Evolutionary conservation across 352 stramenopile genomes (phyloP).

Genomic region (Globisporangium acanthophoron): DNA sequence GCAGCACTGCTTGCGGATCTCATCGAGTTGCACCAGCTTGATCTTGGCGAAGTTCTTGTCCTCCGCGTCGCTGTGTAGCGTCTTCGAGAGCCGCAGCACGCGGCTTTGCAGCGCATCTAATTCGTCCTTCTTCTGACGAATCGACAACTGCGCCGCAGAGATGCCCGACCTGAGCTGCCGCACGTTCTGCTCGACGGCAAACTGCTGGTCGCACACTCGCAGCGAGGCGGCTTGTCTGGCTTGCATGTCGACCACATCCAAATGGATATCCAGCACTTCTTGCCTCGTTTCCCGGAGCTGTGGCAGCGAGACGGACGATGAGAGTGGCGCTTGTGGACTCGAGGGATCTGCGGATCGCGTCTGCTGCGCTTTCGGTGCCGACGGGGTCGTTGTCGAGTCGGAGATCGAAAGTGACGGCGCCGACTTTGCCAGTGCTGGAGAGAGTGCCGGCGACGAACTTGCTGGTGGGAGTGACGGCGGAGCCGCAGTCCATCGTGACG

Average conservation of each 20-base stretch:
- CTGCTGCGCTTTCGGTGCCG: background rate
- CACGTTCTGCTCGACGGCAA: slow-evolving; percentile 44
- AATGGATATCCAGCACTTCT: slow-evolving; percentile 40
- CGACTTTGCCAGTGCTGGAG: background rate
- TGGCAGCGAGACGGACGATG: slow-evolving; percentile 22
- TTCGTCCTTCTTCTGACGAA: slow-evolving; percentile 42
- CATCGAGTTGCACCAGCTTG: slow-evolving; percentile 30
- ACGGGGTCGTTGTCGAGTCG: background rate
- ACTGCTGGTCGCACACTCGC: slow-evolving; percentile 50
- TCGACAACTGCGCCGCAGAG: slow-evolving; percentile 23
- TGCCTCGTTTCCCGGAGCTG: slow-evolving; percentile 29
- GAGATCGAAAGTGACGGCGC: background rate
- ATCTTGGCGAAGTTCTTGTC: slow-evolving; percentile 41
- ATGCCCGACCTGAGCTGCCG: slow-evolving; percentile 44
- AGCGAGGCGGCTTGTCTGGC: slow-evolving; percentile 34
- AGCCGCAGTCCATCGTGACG: background rate
- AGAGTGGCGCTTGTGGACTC: background rate
- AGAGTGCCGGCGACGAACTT: background rate
- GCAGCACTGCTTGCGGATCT: slow-evolving; percentile 30
- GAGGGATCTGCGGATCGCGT: background rate
- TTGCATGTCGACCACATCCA: slow-evolving; percentile 49
- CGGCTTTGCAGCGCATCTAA: slow-evolving; percentile 42
- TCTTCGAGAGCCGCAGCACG: slow-evolving; percentile 37
- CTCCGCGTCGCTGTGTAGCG: slow-evolving; percentile 26
- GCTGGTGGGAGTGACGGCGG: background rate